Evolutionary conservation across 2,329 filamentous ascomycete species (phyloP), one percentile per base, ranked within the genome.

Genomic region (Trichoderma sp.): DNA sequence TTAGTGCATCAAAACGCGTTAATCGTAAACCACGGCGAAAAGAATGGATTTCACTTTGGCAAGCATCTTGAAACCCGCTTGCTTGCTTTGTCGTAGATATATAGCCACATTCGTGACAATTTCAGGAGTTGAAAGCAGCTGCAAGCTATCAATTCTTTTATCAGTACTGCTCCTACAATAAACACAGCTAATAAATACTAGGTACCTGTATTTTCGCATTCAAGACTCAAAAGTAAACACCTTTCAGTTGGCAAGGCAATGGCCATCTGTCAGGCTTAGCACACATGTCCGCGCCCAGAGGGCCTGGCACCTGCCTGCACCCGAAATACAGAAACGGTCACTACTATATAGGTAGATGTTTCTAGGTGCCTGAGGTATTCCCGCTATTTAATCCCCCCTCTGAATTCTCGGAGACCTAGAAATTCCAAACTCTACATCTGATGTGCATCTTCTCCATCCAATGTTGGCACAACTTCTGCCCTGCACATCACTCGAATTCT

Each of bases 311-410:
- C 37, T 37, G 30, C 49, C 32, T 37, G 39, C 39, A 32, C 64
- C 34, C 7, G 39, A 37, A 43, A 59, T 59, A 37, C 24, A 24
- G 39, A 28, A 21, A 21, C 21, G 54, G n/a, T 14, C 8, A 28
- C 52, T 30, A 11, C 32, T 18, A n/a, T n/a, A n/a, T n/a, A n/a
- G n/a, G n/a, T 26, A 4, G 26, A 26, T 26, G 26, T 26, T 26
- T 26, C 26, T 51, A 39, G 30, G 11, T 66, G 64, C 64, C 64
- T 66, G 54, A 59, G 64, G 39, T 66, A 51, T n/a, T 28, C 52
- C 24, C 10, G 26, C 13, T 54, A 26, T 54, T 54, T 16, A 54
- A 26, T 18, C 18, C 16, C 24, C 21, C 13, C 59, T 52, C 24
- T 24, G 11, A 32, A 39, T 28, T 14, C 18, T 39, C 26, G 54